Evolutionary conservation across 257 asterid genomes (phyloP).

Genomic region (Phtheirospermum japonicum): DNA sequence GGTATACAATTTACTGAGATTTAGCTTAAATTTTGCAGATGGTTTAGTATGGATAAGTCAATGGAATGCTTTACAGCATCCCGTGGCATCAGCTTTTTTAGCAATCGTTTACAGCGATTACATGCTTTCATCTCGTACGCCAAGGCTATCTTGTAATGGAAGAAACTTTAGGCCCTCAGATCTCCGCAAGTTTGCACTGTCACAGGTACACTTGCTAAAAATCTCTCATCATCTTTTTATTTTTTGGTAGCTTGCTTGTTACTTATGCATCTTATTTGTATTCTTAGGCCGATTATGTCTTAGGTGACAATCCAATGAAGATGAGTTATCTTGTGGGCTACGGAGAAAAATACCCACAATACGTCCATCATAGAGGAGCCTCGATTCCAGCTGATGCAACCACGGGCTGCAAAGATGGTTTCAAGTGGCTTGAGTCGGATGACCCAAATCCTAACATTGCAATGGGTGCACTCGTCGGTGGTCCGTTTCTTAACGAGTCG

Average conservation of each 20-base stretch:
- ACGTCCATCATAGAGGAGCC: slow-evolving; percentile 94
- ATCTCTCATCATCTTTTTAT: not conserved
- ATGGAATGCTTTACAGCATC: slow-evolving; percentile 94
- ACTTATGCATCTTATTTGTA: not conserved
- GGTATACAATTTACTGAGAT: slow-evolving; percentile 18
- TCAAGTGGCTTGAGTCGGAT: slow-evolving; percentile 62
- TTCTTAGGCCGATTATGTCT: slow-evolving; percentile 67
- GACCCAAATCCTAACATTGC: slow-evolving; percentile 82
- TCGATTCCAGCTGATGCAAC: slow-evolving; percentile 67
- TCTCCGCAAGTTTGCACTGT: slow-evolving; percentile 75
- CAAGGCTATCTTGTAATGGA: slow-evolving; percentile 56
- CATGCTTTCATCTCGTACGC: slow-evolving; percentile 86
- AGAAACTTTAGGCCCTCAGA: slow-evolving; percentile 55
- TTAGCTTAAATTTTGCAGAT: slow-evolving; percentile 42
- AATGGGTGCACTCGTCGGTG: slow-evolving; percentile 90
- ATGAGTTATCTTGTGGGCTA: slow-evolving; percentile 94
- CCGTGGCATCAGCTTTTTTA: slow-evolving; percentile 87
- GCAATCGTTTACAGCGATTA: slow-evolving; percentile 82
- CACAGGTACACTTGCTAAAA: slow-evolving; percentile 56
- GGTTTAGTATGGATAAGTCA: slow-evolving; percentile 86
- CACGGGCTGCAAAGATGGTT: slow-evolving; percentile 79
- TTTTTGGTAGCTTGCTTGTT: not conserved
- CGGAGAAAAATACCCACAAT: slow-evolving; percentile 77
- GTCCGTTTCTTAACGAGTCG: slow-evolving; percentile 83
- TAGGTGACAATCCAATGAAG: slow-evolving; percentile 77